Evolutionary conservation across 148 eudicot genomes (phyloP), one percentile per base, ranked within the genome.

Genomic region (Chenopodium quinoa): DNA sequence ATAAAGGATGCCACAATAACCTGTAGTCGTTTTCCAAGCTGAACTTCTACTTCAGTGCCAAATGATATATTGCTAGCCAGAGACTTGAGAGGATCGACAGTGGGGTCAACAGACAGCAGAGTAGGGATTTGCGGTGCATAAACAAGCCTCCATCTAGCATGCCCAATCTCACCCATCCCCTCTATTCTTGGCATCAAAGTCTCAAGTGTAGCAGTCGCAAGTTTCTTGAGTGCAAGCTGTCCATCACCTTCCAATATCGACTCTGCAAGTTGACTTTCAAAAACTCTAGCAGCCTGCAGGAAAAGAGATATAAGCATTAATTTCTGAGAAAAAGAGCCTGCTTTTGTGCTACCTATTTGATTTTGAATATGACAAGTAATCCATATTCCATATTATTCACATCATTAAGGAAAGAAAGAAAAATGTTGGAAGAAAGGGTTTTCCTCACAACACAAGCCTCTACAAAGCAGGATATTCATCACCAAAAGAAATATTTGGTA

Each of bases 81-180:
- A 63, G 98, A 94, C 79, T 94, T 97, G 65, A 97, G 97, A 81
- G 99, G 99, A 87, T 97, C 98, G 46, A 90, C 92, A 0, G 93
- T 89, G 58, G 99, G 99, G 80, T 97, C 99, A 68, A 97, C 96
- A n/a, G 99, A 90, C 64, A 97, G 91, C 84, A 97, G 87, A 82
- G 91, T 97, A 23, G 99, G 98, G 79, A 97, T 97, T 88, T 92
- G 98, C 22, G 99, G 99, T 48, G 99, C 94, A 84, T 94, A 94
- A 79, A 97, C 99, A 8, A 94, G 95, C 91, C 99, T 90, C 99
- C 99, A 97, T 83, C 99, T 86, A 72, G 99, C 99, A 76, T 97
- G 99, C 82, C 98, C 97, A 83, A 97, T 92, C 84, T 94, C 98
- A 71, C 99, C 98, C 83, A 92, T 97, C 76, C 98, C 99, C 81